Base-by-base conservation (phyloP, 2,329 filamentous ascomycete species). In the Sclerotinia borealis region DNA sequence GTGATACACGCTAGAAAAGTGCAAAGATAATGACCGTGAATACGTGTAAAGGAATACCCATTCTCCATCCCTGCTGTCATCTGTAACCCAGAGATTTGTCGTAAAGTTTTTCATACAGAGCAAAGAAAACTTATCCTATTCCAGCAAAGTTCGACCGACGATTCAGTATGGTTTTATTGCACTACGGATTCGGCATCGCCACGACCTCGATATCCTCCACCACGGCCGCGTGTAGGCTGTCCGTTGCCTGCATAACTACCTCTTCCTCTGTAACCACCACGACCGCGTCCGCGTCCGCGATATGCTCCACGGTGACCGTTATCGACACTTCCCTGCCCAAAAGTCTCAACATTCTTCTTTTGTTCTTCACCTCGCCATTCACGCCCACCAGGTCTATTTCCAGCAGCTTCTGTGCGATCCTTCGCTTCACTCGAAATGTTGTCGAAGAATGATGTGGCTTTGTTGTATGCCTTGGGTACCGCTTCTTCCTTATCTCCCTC, bases 361-460 rank as follows among this genome's bases (percentile, higher is more conserved):
- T 96, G 91, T 75, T 98, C 95, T 76, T 98, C 92, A 45, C 87
- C 89, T 61, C 95, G 87, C 86, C 95, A 96, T 75, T 96, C 92
- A 54, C 90, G 86, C 37, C 92, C 92, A 63, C 89, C 88, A n/a
- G 86, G 81, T 74, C 86, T 85, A 5, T 83, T 83, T 48, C 80
- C 83, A 13, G 84, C 83, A 45, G 87, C 87, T 66, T 93, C 91
- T 59, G 91, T 87, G 49, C 95, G 86, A 68, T 99, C 95, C 76
- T 90, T 96, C 66, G 91, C 84, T 75, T 99, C 95, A 69, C 91
- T 96, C 0, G 92, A 96, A 68, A 99, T 97, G 76, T 99, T 97
- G 78, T 99, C 95, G 74, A 99, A 99, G 81, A 99, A 99, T 1
- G 92, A 96, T 4, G 80, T 86, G 6, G 87, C 83, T 77, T 92